Evolutionary conservation across 805 yeast species (phyloP).

Genomic region (Candida awuae): DNA sequence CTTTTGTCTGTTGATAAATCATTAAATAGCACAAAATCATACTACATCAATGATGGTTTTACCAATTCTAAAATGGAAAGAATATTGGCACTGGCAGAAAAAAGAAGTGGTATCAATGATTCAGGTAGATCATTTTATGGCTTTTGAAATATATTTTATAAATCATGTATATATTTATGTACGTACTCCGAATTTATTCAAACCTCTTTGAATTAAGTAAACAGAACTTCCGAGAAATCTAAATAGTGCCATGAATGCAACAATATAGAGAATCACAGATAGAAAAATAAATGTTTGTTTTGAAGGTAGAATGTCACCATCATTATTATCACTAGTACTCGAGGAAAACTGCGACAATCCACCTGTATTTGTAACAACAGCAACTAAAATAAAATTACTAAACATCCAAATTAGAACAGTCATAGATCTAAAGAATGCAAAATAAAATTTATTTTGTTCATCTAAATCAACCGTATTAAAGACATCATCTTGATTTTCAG

Average conservation of each 20-base stretch:
- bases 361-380: constrained; percentile 77
- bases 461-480: constrained; percentile 28
- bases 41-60: constrained; percentile 60
- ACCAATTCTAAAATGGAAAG: constrained; percentile 84
- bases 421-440: constrained; percentile 81
- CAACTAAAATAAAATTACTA: constrained; percentile 73
- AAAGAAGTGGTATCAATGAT: constrained; percentile 49
- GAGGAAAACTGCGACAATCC: constrained; percentile 47
- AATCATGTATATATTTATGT: not conserved
- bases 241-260: constrained; percentile 81
- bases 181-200: constrained; percentile 9
- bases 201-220: constrained; percentile 38
- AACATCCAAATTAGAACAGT: constrained; percentile 88
- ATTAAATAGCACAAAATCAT: constrained; percentile 31
- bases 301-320: constrained; percentile 27
- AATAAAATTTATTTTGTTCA: constrained; percentile 61
- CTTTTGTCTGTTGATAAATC: constrained; percentile 36
- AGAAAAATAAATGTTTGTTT: constrained; percentile 57
- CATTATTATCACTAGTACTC: constrained; percentile 20
- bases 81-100: constrained; percentile 75
- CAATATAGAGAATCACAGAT: constrained; percentile 85
- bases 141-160: constrained; percentile 5
- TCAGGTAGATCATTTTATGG: constrained; percentile 48
- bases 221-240: constrained; percentile 68
- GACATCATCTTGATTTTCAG: constrained; percentile 22